Evolutionary conservation across 2,329 filamentous ascomycete species (phyloP), one percentile per base, ranked within the genome.

Genomic region (Rugonectria rugulosa): DNA sequence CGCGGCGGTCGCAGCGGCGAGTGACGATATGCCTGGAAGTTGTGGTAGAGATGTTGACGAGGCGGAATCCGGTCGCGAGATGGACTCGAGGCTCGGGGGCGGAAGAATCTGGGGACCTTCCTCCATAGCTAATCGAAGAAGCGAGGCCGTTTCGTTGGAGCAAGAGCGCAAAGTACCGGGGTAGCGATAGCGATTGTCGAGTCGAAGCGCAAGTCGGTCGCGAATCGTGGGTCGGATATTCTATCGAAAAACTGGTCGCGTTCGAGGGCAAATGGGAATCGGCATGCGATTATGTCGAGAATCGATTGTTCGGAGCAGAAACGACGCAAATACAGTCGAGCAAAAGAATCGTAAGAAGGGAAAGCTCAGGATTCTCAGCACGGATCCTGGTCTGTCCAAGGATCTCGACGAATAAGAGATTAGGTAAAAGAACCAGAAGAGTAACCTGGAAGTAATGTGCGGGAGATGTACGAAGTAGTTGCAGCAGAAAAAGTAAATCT

Each of bases 61-160:
- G 3, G 78, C 77, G 26, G 81, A 81, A 62, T 75, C 78, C 19
- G 79, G 79, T 61, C 78, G 75, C 24, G 81, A 81, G 55, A 81
- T 77, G 15, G 78, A 73, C 59, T 85, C 81, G 36, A 77, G 67
- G 9, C 71, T 69, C 29, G 75, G 72, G 31, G 74, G 68, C 34
- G 75, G 68, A 38, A 78, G 67, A 42, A 73, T 63, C 49, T 77
- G 75, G 26, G 72, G 61, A 53, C 72, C 74, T 61, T 82, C 80
- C 65, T 82, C 81, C 78, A 82, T 82, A 64, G 71, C 68, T 43
- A 63, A 17, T 36, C 24, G 31, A 36, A 44, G 49, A 14, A 44
- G 51, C 34, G 34, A 29, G 27, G 37, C 49, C 26, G 37, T 43
- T 21, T 45, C 29, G 23, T 29, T 59, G 41, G 34, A 46, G 27